These are phyloP conservation scores for Scheffersomyces lignicola DNA, from an alignment of 1,139 yeast genomes.

Conservation along the genomic window DNA sequence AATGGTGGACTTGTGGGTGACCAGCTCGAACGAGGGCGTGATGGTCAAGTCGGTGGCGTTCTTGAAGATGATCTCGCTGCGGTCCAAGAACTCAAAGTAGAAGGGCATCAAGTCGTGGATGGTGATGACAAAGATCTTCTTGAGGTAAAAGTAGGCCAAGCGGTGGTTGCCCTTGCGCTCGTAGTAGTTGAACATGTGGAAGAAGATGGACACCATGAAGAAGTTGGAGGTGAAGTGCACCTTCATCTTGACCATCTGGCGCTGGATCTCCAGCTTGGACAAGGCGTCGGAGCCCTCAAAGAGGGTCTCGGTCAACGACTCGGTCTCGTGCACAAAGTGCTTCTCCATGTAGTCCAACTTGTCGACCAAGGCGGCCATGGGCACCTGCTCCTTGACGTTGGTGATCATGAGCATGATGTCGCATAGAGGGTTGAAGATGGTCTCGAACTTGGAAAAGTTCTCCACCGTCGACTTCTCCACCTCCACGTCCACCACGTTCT, in stretches of 20 bases:
- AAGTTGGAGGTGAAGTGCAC: slow-evolving; percentile 23
- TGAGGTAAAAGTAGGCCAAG: slow-evolving; percentile 29
- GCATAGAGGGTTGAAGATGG: slow-evolving; percentile 17
- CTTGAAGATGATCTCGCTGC: slow-evolving; percentile 17
- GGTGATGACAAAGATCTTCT: slow-evolving; percentile 25
- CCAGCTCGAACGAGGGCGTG: slow-evolving; percentile 35
- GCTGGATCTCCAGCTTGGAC: slow-evolving; percentile 1
- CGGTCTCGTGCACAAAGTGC: slow-evolving; percentile 14
- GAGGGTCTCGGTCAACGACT: background rate
- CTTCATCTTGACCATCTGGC: slow-evolving; percentile 20
- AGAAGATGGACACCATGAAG: slow-evolving; percentile 24
- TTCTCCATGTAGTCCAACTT: slow-evolving; percentile 18
- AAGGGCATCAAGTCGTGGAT: slow-evolving; percentile 35
- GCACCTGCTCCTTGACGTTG: slow-evolving; percentile 20
- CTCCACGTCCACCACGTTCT: slow-evolving; percentile 25
- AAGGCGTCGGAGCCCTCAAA: background rate
- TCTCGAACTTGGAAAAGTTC: slow-evolving; percentile 18
- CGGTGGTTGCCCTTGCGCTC: slow-evolving; percentile 26
- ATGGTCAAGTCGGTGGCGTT: slow-evolving; percentile 34
- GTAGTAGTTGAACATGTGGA: slow-evolving; percentile 38
- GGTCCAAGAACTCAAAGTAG: slow-evolving; percentile 24
- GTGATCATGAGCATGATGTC: slow-evolving; percentile 19
- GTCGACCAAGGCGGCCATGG: slow-evolving; percentile 19
- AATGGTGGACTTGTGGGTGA: slow-evolving; percentile 32
- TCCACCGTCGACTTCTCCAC: slow-evolving; percentile 22